Evolutionary conservation across 129 eudicot species (phyloP).

Genomic region (Escallonia rubra): DNA sequence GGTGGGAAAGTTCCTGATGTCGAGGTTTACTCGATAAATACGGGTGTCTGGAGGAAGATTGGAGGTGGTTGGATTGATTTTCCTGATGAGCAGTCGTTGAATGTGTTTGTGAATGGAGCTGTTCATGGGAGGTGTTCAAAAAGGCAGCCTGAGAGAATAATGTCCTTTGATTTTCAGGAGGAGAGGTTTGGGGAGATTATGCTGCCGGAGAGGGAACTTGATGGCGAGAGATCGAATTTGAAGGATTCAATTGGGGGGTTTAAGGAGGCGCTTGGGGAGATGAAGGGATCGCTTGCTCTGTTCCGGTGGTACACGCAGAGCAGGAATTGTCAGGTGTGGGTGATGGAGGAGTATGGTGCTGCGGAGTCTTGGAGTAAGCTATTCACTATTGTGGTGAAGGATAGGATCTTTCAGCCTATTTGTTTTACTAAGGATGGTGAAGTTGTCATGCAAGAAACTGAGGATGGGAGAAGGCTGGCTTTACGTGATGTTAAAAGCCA

Average conservation of each 20-base stretch:
- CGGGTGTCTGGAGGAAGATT: constrained; percentile 38
- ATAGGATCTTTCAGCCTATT: constrained; percentile 19
- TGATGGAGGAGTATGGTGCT: constrained; percentile 53
- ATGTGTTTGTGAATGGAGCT: constrained; percentile 25
- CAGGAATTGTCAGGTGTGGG: constrained; percentile 42
- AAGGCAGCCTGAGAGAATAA: too few relatives aligned
- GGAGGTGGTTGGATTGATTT: constrained; percentile 12
- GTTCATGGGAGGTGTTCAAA: constrained; percentile 37
- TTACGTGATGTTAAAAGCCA: constrained; percentile 20
- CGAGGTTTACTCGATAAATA: constrained; percentile 29
- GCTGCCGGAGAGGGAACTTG: constrained; percentile 17
- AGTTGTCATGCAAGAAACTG: constrained; percentile 28
- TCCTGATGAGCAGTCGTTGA: constrained; percentile 35
- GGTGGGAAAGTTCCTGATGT: constrained; percentile 17
- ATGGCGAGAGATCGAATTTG: constrained; percentile 2
- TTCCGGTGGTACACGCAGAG: constrained; percentile 20
- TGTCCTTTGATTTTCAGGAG: constrained; percentile 26
- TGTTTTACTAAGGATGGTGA: constrained; percentile 45
- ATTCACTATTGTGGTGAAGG: constrained; percentile 18
- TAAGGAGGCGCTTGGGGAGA: constrained; percentile 14
- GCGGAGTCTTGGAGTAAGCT: constrained; percentile 37
- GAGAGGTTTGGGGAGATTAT: constrained; percentile 42
- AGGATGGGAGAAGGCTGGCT: constrained; percentile 20
- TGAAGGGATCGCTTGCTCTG: constrained; percentile 21
- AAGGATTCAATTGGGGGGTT: neutral